These are phyloP conservation scores for Brassica napus DNA, from an alignment of 345 rosid species.

Conservation along the genomic window Da-Ae NC_063447.1:9592501-9593000, in stretches of 20 bases:
- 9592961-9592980: conserved; percentile 35
- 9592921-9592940: conserved; percentile 97
- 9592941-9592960: conserved; percentile 74
- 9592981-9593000: conserved; percentile 27
- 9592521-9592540: conserved; percentile 10
- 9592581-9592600: conserved; percentile 1
- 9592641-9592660: conserved; percentile 8
- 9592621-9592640: not conserved
- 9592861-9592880: conserved; percentile 6
- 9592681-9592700: conserved; percentile 10
- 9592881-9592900: conserved; percentile 56
- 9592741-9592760: conserved; percentile 95
- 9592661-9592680: not conserved
- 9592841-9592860: conserved; percentile 7
- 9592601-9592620: not conserved
- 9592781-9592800: conserved; percentile 94
- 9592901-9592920: conserved; percentile 96
- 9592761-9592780: conserved; percentile 99
- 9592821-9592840: conserved; percentile 13
- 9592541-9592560: not conserved
- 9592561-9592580: not conserved
- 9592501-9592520: conserved; percentile 99
- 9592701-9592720: conserved; percentile 42
- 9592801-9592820: conserved; percentile 78
- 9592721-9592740: conserved; percentile 99